Evolutionary conservation across 495 filamentous ascomycete species (phyloP), one percentile per base, ranked within the genome.

Genomic region (Haplographium delicatum): DNA sequence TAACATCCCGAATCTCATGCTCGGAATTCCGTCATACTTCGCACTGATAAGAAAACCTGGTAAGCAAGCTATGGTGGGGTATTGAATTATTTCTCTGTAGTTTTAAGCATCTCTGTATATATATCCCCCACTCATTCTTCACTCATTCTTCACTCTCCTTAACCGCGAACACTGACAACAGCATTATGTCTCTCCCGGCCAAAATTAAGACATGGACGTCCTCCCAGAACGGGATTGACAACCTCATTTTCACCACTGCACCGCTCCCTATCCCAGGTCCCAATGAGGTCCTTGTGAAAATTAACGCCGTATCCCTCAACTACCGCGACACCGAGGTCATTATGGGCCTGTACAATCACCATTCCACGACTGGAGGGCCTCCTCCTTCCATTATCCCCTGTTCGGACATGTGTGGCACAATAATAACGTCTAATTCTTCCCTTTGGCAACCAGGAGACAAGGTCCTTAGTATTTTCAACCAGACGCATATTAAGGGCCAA

Each of bases 321-420:
- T 83, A 78, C 51, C 72, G 78, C 24, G 78, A 83, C 53, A 73
- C 73, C 5, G 79, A 75, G 62, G 79, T 81, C 1, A 66, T 65
- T 46, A 77, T 72, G 55, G 78, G 78, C 47, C 65, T 78, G 44
- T 82, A 81, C 62, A 75, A 62, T 50, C 53, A 61, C 28, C 76
- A 84, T 60, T 72, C 80, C 60, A 68, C 68, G 33, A 61, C 65
- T 22, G 58, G 65, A 9, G 56, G 69, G 15, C 56, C 65, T 7
- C 49, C 42, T 4, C 27, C 54, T 0, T 51, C 63, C 19, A 15
- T 73, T 6, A 64, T 74, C 11, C 69, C 71, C 13, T 70, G 66
- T 57, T 67, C 65, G 34, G 72, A 76, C 56, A 69, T 69, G 60
- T 68, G 67, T 48, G 72, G 72, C 46, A 53, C 57, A 25, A 59